Evolutionary conservation across 163 green algal species (phyloP).

Genomic region (Scenedesmus sp.): DNA sequence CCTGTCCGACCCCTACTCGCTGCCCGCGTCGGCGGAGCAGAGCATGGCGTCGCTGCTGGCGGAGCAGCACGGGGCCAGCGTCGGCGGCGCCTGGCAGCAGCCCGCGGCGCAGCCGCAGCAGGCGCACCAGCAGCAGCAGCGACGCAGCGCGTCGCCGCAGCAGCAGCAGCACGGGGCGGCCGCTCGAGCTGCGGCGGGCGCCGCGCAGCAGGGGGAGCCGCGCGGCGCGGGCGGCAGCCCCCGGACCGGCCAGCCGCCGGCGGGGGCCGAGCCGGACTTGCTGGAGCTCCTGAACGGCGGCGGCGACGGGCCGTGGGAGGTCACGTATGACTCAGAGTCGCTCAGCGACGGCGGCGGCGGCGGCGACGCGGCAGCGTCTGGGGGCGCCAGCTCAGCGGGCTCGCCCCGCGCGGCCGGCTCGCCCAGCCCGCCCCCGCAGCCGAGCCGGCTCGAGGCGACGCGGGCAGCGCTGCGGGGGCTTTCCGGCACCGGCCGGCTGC

Average conservation of each 20-base stretch:
- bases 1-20: conserved; percentile 29
- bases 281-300: no score
- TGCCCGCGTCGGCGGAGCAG: conserved; percentile 9
- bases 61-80: not conserved
- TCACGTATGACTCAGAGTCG: conserved; percentile 36
- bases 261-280: no score
- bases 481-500: not conserved
- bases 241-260: no score
- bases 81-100: not conserved
- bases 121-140: not conserved
- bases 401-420: not conserved
- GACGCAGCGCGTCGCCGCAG: not conserved
- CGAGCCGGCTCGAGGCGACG: not conserved
- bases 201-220: no score
- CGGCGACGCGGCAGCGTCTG: not conserved
- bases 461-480: conserved; percentile 8
- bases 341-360: not conserved
- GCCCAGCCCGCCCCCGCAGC: not conserved
- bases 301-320: conserved; percentile 26
- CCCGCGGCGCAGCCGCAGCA: conserved; percentile 1
- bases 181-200: not conserved
- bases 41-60: not conserved
- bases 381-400: not conserved
- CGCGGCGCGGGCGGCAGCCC: no score
- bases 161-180: not conserved